Evolutionary conservation across 148 eudicot genomes (phyloP), one percentile per base, ranked within the genome.

Genomic region (Camellia sinensis): DNA sequence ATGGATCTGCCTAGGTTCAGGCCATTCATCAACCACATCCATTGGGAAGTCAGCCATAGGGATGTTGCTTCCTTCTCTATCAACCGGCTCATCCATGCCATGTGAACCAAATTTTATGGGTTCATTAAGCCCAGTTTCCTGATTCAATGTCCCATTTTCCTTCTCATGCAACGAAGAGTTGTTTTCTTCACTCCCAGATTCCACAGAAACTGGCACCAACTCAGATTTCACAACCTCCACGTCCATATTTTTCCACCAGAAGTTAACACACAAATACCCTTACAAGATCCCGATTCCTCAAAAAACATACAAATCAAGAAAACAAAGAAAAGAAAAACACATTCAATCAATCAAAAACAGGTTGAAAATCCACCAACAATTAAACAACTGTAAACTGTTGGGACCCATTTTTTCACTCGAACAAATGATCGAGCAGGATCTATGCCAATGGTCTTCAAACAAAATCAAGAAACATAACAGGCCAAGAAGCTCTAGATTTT

Each of bases 1-100:
- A 85, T 96, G 89, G 37, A 85, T 61, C 89, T 90, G 82, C 46
- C 73, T 74, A 17, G 86, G 87, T 66, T 71, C 92, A 17, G 98
- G 95, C 99, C 99, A 93, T 59, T 96, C 97, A 67, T 92, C 95
- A 85, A 82, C 91, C 40, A 88, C 97, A 83, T 92, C 87, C 89
- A 88, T 93, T 0, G 94, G 92, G 67, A 93, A 56, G 75, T 85
- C 79, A 59, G 85, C 73, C 50, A 71, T 86, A 3, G 92, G 67
- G 29, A 75, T 84, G 59, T 83, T 84, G 52, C 67, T 85, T 9
- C 9, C 71, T 86, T 91, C 92, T 63, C 74, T 87, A n/a, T 83
- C 80, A 15, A 80, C 67, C 17, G 90, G 82, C 64, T 85, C 92
- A 57, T 87, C 92, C 3, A 57, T 67, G 22, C 85, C 93, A 77